phyloP scores from a whole-genome alignment of 352 stramenopile species.

The Globisporangium solare region DNA sequence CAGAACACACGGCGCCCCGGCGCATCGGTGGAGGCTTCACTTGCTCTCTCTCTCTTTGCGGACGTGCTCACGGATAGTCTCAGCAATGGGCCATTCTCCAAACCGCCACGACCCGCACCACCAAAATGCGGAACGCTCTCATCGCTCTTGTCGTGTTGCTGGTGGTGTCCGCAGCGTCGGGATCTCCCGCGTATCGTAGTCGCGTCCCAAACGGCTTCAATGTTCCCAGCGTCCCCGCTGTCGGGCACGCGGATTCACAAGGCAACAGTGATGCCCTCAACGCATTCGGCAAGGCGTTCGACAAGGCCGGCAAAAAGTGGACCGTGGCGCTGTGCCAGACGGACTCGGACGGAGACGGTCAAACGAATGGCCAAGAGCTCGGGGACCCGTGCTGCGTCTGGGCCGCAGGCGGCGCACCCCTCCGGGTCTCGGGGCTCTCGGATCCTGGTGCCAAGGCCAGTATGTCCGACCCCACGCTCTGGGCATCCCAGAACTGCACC shows the following conservation, averaged over 20 bases:
- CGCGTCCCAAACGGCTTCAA: constrained; percentile 3
- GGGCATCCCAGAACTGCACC: constrained; percentile 6
- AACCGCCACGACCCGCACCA: no score
- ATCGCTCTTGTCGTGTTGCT: no score
- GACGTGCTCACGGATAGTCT: no score
- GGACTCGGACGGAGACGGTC: no score
- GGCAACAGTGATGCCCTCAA: background rate
- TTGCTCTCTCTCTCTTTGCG: no score
- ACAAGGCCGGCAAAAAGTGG: background rate
- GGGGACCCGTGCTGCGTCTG: background rate
- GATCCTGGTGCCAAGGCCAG: background rate
- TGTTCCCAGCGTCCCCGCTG: background rate
- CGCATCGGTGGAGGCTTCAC: no score
- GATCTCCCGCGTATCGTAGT: background rate
- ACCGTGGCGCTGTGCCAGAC: constrained; percentile 1
- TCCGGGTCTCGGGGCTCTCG: background rate
- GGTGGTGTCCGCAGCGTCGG: no score
- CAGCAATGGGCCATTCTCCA: no score
- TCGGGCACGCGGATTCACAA: constrained; percentile 1
- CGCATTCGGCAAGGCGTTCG: constrained; percentile 2
- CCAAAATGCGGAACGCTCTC: no score
- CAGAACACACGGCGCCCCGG: no score
- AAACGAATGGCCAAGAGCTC: no score
- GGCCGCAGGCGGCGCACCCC: background rate
- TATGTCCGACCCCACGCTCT: constrained; percentile 1